Base-by-base conservation (phyloP, 2,329 filamentous ascomycete species). In the Diplodia scrobiculata region DNA sequence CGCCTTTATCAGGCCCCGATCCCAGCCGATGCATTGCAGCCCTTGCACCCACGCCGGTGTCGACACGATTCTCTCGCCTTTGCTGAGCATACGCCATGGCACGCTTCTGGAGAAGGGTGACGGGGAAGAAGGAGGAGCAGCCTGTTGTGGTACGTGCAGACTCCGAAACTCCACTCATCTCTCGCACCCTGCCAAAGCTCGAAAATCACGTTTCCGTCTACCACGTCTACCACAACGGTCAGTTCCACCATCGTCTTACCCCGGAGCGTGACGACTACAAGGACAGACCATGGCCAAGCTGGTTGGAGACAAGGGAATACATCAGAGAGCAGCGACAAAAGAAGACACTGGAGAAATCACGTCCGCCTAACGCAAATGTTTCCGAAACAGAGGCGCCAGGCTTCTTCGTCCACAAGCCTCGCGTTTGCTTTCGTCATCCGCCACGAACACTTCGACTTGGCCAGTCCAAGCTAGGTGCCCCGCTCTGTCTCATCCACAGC, bases 401-500 rank as follows among this genome's bases (percentile, higher is more conserved):
- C 10, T 77, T 72, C 70, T 77, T 71, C 66, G 59, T 77, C 7
- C 72, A 76, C 67, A 67, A 66, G 6, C 75, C 74, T 1, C 73
- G 73, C 41, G 60, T 77, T 3, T 70, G 70, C 19, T 76, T 77
- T 65, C 71, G 73, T 45, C 36, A 68, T 5, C 74, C 75, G 3
- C 75, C 74, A 17, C 67, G 68, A 2, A 71, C 74, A 1, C 69
- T 77, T 6, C 75, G 74, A 53, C 34, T 19, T 1, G 72, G 73
- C 10, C 67, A 19, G 5, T 65, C 67, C 2, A 72, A 71, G 19
- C 11, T 70, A n/a, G 59, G 63, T 1, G 66, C 64, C 0, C 72
- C 72, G 10, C 66, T 66, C 1, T 71, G 74, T 1, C 66, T 76
- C 1, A 72, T 77, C n/a, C 71, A 73, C 29, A 68, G 51, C 17